These are phyloP conservation scores for Gossypium stocksii DNA, from an alignment of 345 rosid genomes.

Conservation along the genomic window DNA sequence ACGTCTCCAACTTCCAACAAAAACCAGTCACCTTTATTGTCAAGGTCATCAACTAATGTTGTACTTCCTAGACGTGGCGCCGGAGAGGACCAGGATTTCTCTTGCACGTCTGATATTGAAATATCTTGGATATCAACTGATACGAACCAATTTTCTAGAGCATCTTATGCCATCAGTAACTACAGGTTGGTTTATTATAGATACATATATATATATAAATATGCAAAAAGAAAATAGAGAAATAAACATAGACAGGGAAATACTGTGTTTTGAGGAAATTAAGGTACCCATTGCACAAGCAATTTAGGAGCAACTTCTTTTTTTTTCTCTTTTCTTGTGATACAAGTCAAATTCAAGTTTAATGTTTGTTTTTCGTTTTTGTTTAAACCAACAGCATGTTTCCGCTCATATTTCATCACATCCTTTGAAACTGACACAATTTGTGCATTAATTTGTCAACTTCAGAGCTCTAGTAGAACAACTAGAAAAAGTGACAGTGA, in stretches of 20 bases:
- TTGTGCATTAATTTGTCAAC: constrained; percentile 18
- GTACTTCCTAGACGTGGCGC: constrained; percentile 42
- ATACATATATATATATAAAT: neutral
- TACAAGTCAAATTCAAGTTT: neutral
- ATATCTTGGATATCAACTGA: constrained; percentile 73
- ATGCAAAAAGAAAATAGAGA: neutral
- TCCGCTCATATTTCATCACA: neutral
- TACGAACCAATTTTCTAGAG: constrained; percentile 55
- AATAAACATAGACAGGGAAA: neutral
- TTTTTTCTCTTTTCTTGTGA: neutral
- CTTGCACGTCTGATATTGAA: constrained; percentile 67
- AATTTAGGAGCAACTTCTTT: neutral
- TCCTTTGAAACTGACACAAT: neutral
- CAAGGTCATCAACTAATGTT: constrained; percentile 65
- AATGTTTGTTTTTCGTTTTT: neutral
- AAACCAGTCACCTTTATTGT: constrained; percentile 44
- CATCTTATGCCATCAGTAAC: constrained; percentile 65
- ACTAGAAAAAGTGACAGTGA: constrained; percentile 60
- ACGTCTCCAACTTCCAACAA: constrained; percentile 40
- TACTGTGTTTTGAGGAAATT: constrained; percentile 1
- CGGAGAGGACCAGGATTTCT: constrained; percentile 54
- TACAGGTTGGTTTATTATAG: constrained; percentile 49
- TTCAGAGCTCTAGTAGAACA: constrained; percentile 82
- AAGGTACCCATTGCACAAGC: neutral
- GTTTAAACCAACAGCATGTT: neutral